Evolutionary conservation across 441 rosid genomes (phyloP), one percentile per base, ranked within the genome.

Genomic region (Mallotus japonicus): DNA sequence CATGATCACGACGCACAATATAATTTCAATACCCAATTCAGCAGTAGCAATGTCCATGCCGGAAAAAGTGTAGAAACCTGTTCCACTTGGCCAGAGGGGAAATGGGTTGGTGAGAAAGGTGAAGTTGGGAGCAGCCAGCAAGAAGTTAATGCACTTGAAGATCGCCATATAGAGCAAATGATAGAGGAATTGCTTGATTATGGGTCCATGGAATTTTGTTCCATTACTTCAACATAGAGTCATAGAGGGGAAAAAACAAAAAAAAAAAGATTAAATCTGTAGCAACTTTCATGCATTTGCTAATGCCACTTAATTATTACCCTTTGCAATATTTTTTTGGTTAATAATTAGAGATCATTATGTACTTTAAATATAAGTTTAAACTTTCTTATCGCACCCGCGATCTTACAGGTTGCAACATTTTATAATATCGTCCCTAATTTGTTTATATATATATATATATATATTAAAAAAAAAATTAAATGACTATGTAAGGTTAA

Each of bases 131-230:
- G 22, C 42, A 72, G 55, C 47, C 60, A 65, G 3, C 77, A 79
- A 11, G 70, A 83, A 51, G 75, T 73, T 24, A 74, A 79, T 73
- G 65, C 78, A 58, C 85, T 85, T 20, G 89, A 87, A 76, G 92
- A 88, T 68, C 89, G 87, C 60, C 86, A 88, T n/a, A 82, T 90
- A 22, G 88, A 88, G 72, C 91, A 90, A 73, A 90, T 90, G 95
- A 88, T 90, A 44, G 83, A 87, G 74, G 95, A 90, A 70, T 78
- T 90, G 78, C 84, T 88, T 75, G 81, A 88, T 74, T 82, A 77
- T 73, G 91, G 86, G 5, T 88, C 92, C 47, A 75, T 88, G 75
- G 95, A 90, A 79, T 78, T 90, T 47, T 88, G 86, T 71, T 73
- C 80, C 74, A 81, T 49, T 59, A 50, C 62, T 75, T 77, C 83